phyloP scores from a whole-genome alignment of 257 asterid species.

The Scutellaria galericulata region DNA sequence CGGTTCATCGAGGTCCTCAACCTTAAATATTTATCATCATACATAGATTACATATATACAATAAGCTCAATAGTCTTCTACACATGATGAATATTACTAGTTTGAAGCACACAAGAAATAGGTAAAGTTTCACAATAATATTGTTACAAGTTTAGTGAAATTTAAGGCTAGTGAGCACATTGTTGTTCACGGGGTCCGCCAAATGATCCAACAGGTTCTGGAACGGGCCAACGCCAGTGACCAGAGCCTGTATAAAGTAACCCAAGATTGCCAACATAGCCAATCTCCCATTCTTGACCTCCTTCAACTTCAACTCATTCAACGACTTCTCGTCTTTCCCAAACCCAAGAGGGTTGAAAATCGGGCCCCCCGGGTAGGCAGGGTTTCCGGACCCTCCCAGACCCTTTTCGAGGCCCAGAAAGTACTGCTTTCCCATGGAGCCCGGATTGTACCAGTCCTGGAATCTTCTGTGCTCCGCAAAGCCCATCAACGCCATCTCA shows the following conservation, averaged over 20 bases:
- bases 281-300: conserved; percentile 88
- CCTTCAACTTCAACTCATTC: conserved; percentile 85
- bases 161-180: conserved; percentile 82
- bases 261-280: conserved; percentile 98
- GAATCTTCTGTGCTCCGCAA: conserved; percentile 89
- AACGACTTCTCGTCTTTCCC: conserved; percentile 79
- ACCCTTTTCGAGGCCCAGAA: conserved; percentile 79
- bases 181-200: conserved; percentile 94
- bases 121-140: neutral
- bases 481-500: conserved; percentile 91
- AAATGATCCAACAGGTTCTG: conserved; percentile 86
- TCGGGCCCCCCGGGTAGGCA: conserved; percentile 79
- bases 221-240: conserved; percentile 89
- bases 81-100: conserved; percentile 16
- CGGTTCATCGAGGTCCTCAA: too few species aligned
- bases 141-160: conserved; percentile 54
- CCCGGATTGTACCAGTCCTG: conserved; percentile 93
- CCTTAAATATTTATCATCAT: too few species aligned
- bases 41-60: conserved; percentile 28
- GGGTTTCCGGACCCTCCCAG: conserved; percentile 83
- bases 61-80: neutral
- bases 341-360: conserved; percentile 83
- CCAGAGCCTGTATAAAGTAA: conserved; percentile 71
- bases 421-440: conserved; percentile 87
- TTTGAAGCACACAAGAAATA: neutral